Evolutionary conservation across 1,284 basidiomycete genomes (phyloP).

Genomic region (Fomitiporia mediterranea): DNA sequence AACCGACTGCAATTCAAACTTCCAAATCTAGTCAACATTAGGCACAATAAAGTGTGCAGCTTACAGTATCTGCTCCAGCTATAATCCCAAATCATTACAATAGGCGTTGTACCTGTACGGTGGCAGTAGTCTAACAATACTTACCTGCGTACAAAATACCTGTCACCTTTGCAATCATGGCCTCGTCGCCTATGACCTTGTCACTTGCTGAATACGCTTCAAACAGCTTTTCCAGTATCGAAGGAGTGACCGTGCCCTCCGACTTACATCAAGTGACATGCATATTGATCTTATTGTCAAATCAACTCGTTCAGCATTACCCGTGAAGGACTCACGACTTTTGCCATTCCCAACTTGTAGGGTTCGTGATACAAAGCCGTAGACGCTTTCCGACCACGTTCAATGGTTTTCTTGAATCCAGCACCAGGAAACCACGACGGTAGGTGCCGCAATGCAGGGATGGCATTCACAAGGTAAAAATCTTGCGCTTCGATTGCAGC

Average conservation of each 20-base stretch:
- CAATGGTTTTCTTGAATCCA: slow-evolving; percentile 45
- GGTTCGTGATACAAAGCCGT: slow-evolving; percentile 11
- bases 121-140: neutral
- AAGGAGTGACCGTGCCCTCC: slow-evolving; percentile 8
- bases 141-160: slow-evolving; percentile 10
- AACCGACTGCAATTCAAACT: neutral
- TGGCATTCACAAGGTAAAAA: slow-evolving; percentile 15
- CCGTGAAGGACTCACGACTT: neutral
- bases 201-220: neutral
- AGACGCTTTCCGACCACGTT: slow-evolving; percentile 35
- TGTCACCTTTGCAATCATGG: neutral
- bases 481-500: neutral
- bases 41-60: neutral
- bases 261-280: neutral
- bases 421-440: slow-evolving; percentile 20
- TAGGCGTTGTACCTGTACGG: no score
- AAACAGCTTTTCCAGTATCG: slow-evolving; percentile 15
- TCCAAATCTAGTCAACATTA: neutral
- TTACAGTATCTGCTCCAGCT: slow-evolving; percentile 1
- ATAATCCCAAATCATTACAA: no score
- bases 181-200: neutral
- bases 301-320: neutral
- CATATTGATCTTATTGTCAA: slow-evolving; percentile 5
- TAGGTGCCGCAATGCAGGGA: slow-evolving; percentile 9
- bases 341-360: slow-evolving; percentile 5